A percentile compares a stretch with the other conserved stretches of the same genome.
These are phyloP conservation scores for Fusarium euwallaceae DNA, from an alignment of 2,329 filamentous ascomycete species.

Conservation along the genomic window DNA sequence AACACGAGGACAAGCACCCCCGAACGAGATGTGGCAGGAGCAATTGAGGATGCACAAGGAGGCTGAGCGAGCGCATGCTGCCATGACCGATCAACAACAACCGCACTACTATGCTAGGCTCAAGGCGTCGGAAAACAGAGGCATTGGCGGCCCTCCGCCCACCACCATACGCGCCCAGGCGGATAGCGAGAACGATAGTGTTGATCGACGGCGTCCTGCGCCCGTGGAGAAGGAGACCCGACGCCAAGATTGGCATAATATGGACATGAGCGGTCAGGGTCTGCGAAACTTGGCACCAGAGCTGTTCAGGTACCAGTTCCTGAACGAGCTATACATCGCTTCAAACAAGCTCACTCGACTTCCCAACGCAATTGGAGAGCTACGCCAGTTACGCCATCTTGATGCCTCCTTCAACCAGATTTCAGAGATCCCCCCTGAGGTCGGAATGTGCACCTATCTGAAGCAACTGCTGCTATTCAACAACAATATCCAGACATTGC, in stretches of 20 bases:
- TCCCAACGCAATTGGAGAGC: conserved; percentile 83
- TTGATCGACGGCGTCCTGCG: conserved; percentile 71
- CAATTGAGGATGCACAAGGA: conserved; percentile 86
- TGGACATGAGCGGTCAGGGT: conserved; percentile 97
- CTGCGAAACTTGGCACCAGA: conserved; percentile 83
- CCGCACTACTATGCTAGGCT: conserved; percentile 80
- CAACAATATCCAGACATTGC: conserved; percentile 86
- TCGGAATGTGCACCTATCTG: conserved; percentile 96
- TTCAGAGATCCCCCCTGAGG: conserved; percentile 83
- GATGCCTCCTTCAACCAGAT: conserved; percentile 93
- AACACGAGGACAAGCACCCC: conserved; percentile 64
- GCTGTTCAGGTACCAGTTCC: conserved; percentile 88
- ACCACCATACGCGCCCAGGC: conserved; percentile 62
- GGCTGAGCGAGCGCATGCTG: conserved; percentile 78
- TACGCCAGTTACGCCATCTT: conserved; percentile 84
- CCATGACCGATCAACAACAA: conserved; percentile 76
- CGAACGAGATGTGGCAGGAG: conserved; percentile 84
- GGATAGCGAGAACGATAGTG: conserved; percentile 65
- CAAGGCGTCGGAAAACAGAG: conserved; percentile 78
- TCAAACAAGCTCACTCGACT: conserved; percentile 89
- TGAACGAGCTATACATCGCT: conserved; percentile 92
- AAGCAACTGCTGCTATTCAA: conserved; percentile 90
- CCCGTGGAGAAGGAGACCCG: conserved; percentile 76
- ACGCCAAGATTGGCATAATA: conserved; percentile 88
- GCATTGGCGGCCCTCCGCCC: conserved; percentile 68